Base-by-base conservation (phyloP, 352 stramenopile species). In the Phytopythium mirpurense region DNA sequence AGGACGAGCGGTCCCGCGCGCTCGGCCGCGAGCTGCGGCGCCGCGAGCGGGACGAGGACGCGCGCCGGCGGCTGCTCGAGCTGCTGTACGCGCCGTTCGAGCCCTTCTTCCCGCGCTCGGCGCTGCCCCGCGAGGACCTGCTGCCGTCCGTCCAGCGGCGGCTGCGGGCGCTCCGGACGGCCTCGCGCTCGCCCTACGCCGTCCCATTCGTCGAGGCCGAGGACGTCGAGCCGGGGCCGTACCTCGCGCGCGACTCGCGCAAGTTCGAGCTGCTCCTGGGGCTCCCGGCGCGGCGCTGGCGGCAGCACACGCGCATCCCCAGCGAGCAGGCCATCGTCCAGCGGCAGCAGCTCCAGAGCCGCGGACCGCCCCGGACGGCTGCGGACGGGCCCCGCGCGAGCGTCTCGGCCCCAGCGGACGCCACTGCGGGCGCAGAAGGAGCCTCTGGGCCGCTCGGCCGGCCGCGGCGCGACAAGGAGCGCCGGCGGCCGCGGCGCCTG, bases 71-170 rank as follows among this genome's bases (percentile, higher is more conserved):
- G 7, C 74, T 71, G 26, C 54, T 88, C 14, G 68, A 59, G 0
- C 77, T 84, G 40, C 46, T 90, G 11, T 88, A 88, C 52, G 65
- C 65, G 11, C 67, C 75, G 24, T 79, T 86, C 38, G 59, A 72
- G 36, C 75, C 80, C 21, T 85, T 74, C 54, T 90, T 83, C 35
- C 43, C 63, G 0, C 49, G 48, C 24, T 83, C 77, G 1, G 59
- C 53, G 23, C 29, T 63, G 12, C 62, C 65, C 14, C 80, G 62
- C 0, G 77, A 88, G 50, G 62, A 70, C 2, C 78, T 86, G 40
- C 46, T 90, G 12, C 76, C 77, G 38, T 61, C 56, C 19, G 68
- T 88, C 38, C 63, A 77, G 12, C 62, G 62, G 29, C 71, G 66
- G 58, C 54, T 57, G 42, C 59, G 48, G 54, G 62, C 49, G 36